A percentile compares a stretch with the other conserved stretches of the same genome.
phyloP scores from a whole-genome alignment of 192 early-diverging fungal genomes.

The Coemansia guatemalensis region DNA sequence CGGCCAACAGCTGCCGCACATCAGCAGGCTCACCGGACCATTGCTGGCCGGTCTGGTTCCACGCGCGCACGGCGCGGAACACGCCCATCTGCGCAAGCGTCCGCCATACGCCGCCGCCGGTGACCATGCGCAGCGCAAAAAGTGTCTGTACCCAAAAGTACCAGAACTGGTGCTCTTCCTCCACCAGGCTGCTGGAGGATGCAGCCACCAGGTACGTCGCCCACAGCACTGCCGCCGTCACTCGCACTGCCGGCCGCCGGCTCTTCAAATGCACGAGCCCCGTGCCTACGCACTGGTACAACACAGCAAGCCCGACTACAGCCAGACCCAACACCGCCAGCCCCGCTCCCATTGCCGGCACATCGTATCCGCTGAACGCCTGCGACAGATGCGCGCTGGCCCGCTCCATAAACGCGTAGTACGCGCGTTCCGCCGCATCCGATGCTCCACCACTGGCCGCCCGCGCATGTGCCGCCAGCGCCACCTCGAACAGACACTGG shows the following conservation, averaged over 20 bases:
- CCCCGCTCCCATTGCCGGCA: constrained; percentile 41
- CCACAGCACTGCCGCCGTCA: constrained; percentile 33
- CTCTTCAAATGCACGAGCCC: constrained; percentile 13
- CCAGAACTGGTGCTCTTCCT: constrained; percentile 78
- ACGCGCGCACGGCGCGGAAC: constrained; percentile 41
- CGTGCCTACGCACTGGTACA: constrained; percentile 18
- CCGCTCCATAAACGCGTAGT: constrained; percentile 35
- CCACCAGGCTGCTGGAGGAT: constrained; percentile 69
- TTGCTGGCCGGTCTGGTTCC: constrained; percentile 53
- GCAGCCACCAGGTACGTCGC: constrained; percentile 57
- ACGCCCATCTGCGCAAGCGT: constrained; percentile 35
- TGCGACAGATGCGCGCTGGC: constrained; percentile 42
- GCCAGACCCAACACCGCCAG: constrained; percentile 26
- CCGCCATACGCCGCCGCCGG: constrained; percentile 7
- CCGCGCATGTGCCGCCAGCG: constrained; percentile 16
- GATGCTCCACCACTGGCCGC: background rate
- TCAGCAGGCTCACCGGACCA: constrained; percentile 36
- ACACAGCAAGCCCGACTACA: constrained; percentile 6
- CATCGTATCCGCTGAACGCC: constrained; percentile 45
- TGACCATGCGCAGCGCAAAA: constrained; percentile 42
- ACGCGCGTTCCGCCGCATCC: constrained; percentile 20
- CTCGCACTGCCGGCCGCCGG: constrained; percentile 7
- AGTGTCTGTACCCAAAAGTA: constrained; percentile 70
- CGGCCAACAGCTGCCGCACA: constrained; percentile 32
- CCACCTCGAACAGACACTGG: constrained; percentile 40